Evolutionary conservation across 768 basidiomycete species (phyloP).

Genomic region (Lactifluus hygrophoroides): DNA sequence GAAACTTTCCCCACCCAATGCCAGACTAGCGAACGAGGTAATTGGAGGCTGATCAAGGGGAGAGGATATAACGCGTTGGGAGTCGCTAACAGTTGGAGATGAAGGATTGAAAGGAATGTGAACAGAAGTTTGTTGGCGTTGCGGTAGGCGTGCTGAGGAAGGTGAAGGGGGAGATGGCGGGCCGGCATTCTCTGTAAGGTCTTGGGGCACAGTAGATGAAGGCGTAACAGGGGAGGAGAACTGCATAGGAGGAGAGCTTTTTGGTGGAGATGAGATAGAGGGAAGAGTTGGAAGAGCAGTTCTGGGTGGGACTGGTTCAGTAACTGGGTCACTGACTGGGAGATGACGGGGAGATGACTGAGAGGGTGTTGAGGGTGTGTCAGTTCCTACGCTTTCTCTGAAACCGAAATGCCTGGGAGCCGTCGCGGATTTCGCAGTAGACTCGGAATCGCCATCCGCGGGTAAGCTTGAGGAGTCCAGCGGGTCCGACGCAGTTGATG

Average conservation of each 20-base stretch:
- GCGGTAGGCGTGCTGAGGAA: constrained; percentile 18
- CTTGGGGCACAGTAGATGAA: neutral
- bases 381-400: constrained; percentile 37
- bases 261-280: constrained; percentile 6
- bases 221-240: constrained; percentile 8
- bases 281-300: constrained; percentile 22
- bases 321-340: constrained; percentile 9
- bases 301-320: neutral
- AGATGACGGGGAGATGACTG: constrained; percentile 23
- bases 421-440: constrained; percentile 12
- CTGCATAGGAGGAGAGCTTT: neutral
- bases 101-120: neutral
- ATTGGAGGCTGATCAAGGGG: constrained; percentile 27
- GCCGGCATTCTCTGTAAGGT: constrained; percentile 10
- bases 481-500: constrained; percentile 27
- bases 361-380: constrained; percentile 3
- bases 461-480: constrained; percentile 34
- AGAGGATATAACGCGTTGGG: constrained; percentile 20
- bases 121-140: constrained; percentile 13
- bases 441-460: constrained; percentile 16
- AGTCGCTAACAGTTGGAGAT: neutral
- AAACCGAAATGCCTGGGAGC: constrained; percentile 39
- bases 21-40: constrained; percentile 36
- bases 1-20: constrained; percentile 38
- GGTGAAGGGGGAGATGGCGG: constrained; percentile 13